phyloP scores from a whole-genome alignment of 1,284 basidiomycete genomes.

The Acaromyces ingoldii region DNA sequence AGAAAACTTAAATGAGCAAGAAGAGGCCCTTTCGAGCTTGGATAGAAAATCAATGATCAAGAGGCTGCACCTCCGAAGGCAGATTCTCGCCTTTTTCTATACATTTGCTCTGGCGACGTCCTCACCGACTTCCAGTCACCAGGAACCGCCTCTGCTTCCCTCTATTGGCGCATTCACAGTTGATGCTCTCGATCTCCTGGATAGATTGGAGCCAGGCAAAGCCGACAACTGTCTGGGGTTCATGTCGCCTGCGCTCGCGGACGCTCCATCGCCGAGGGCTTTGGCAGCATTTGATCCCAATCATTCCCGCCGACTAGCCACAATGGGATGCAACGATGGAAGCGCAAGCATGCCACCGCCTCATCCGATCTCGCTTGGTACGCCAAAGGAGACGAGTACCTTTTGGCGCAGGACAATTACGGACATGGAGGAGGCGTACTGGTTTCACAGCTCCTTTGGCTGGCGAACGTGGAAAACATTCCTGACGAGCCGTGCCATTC shows the following conservation, averaged over 20 bases:
- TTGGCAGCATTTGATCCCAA: slow-evolving; percentile 64
- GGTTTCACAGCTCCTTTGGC: slow-evolving; percentile 17
- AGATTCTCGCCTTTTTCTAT: too few species aligned
- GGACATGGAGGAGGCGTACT: slow-evolving; percentile 57
- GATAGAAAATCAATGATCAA: too few species aligned
- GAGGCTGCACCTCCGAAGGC: too few species aligned
- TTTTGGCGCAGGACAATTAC: slow-evolving; percentile 58
- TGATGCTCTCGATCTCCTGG: too few species aligned
- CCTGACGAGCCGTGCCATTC: slow-evolving; percentile 18
- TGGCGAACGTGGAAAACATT: slow-evolving; percentile 21
- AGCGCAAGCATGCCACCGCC: slow-evolving; percentile 61
- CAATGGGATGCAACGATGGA: slow-evolving; percentile 25
- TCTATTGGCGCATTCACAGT: too few species aligned
- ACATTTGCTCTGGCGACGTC: too few species aligned
- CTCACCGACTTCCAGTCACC: too few species aligned
- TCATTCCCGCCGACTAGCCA: slow-evolving; percentile 65
- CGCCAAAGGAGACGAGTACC: slow-evolving; percentile 59
- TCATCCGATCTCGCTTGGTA: slow-evolving; percentile 60
- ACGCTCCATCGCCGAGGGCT: slow-evolving; percentile 56
- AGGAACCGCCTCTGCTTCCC: too few species aligned
- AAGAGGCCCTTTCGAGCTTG: too few species aligned
- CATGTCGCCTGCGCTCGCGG: not conserved
- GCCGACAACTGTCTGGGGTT: too few species aligned
- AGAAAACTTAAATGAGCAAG: too few species aligned
- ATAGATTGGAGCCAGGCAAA: too few species aligned